Percentiles rank a stretch among this genome's conserved stretches.
Conservation (phyloP, 2,329 filamentous ascomycete genomes). For the Alternaria panax region DNA sequence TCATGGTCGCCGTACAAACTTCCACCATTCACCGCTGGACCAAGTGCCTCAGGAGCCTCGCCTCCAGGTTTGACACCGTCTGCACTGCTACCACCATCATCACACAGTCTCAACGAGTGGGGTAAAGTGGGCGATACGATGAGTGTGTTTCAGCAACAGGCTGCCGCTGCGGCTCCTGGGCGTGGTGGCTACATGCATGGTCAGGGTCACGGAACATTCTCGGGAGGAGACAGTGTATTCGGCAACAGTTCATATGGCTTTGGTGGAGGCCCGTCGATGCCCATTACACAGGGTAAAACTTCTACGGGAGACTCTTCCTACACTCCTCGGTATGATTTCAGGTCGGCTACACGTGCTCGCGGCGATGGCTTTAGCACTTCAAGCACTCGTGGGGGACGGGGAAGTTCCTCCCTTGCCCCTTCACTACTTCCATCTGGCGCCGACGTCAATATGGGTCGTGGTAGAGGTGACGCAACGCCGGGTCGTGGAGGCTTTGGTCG, state of each 20-base stretch:
- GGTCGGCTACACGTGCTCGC: constrained; percentile 10
- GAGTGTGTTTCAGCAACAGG: neutral
- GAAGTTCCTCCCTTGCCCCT: neutral
- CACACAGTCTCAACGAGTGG: neutral
- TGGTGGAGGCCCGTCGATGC: neutral
- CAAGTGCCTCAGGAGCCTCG: neutral
- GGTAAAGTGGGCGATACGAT: neutral
- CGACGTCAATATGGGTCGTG: neutral
- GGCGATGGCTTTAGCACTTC: neutral
- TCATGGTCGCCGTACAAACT: neutral
- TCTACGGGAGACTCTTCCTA: neutral
- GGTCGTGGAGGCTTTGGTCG: neutral
- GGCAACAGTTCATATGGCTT: neutral
- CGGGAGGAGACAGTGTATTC: neutral
- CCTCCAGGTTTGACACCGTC: neutral
- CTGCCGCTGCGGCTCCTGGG: neutral
- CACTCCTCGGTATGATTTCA: constrained; percentile 7
- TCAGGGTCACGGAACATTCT: neutral
- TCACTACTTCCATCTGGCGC: neutral
- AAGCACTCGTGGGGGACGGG: neutral
- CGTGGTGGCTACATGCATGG: neutral
- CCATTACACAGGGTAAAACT: neutral
- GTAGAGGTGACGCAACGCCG: neutral
- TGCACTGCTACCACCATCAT: neutral
- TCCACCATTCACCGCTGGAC: neutral